These are phyloP conservation scores for Leptosphaerulina australis DNA, from an alignment of 2,329 filamentous ascomycete genomes.

Conservation along the genomic window DNA sequence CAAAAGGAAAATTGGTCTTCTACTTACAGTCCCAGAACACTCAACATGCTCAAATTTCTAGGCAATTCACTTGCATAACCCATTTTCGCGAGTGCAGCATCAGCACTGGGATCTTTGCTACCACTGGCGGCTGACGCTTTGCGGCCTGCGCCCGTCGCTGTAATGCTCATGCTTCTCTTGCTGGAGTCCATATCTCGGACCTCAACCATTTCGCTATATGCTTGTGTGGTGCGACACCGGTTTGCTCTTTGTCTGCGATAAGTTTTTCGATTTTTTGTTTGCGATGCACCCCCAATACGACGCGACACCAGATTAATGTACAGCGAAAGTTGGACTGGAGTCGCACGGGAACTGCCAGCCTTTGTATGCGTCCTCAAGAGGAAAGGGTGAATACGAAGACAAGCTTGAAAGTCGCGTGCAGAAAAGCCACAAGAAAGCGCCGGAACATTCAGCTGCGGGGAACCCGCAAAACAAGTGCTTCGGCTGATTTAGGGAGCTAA, in stretches of 20 bases:
- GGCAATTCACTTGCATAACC: conserved; percentile 72
- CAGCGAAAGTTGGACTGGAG: no score
- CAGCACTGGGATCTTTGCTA: conserved; percentile 54
- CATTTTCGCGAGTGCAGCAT: conserved; percentile 68
- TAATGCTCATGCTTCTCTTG: conserved; percentile 13
- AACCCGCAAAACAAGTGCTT: neutral
- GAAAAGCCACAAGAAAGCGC: neutral
- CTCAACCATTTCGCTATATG: neutral
- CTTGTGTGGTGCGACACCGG: neutral
- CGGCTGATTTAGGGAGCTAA: conserved; percentile 4
- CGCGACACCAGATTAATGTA: no score
- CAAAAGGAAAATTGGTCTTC: no score
- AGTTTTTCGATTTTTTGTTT: neutral
- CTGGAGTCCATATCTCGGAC: conserved; percentile 2
- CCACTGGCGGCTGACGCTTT: conserved; percentile 21
- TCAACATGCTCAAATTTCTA: conserved; percentile 70
- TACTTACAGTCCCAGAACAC: conserved; percentile 66
- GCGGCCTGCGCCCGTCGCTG: conserved; percentile 15
- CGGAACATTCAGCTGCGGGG: conserved; percentile 3
- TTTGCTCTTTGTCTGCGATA: neutral
- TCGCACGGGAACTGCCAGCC: neutral
- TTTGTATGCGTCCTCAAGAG: neutral
- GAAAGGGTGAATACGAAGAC: neutral
- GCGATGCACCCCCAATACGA: no score
- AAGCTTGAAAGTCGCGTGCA: conserved; percentile 1